Base-by-base conservation (phyloP, 1,139 yeast genomes). In the Candida sanyaensis region DNA sequence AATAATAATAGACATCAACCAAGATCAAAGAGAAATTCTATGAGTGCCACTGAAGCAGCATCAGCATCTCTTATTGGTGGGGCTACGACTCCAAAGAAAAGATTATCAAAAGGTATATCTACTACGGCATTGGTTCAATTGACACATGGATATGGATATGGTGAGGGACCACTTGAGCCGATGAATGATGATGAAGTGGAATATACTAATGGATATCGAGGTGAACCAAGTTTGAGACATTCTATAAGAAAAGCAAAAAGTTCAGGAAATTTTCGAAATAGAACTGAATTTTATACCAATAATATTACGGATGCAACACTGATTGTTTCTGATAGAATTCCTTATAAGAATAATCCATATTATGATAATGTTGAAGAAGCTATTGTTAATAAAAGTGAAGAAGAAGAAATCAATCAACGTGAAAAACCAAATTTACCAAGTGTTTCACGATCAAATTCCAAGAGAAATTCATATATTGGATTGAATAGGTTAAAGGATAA, bases 401-500 rank as follows among this genome's bases (percentile, higher is more conserved):
- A 31, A n/a, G n/a, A n/a, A 11, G 41, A 30, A 9, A 28, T 36
- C 13, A 31, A 6, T 26, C 43, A 43, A 9, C 43, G 49, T n/a
- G 64, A 62, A 31, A 68, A 64, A 32, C 67, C 78, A 1, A 72
- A 73, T 45, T 59, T 73, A 39, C 80, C 80, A 0, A 63, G 63
- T 38, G 46, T 63, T 12, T 67, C 75, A 5, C 58, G 63, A 4
- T 56, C 62, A 24, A 65, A 58, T 45, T 66, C 75, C 5, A 51
- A 65, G 4, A 59, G 64, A 11, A 71, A 63, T 52, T 73, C 78
- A 1, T 68, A 62, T 48, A 64, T 73, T 50, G 78, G 78, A 1
- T 63, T 75, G 48, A 73, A 72, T 51, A 52, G 77, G 33, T 60
- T 74, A 31, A 74, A 74, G 49, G 75, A 71, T 37, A 62, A 61